A percentile compares a stretch with the other conserved stretches of the same genome.
phyloP scores from a whole-genome alignment of 2,329 filamentous ascomycete genomes.

The Dactylellina drechsleri region DNA sequence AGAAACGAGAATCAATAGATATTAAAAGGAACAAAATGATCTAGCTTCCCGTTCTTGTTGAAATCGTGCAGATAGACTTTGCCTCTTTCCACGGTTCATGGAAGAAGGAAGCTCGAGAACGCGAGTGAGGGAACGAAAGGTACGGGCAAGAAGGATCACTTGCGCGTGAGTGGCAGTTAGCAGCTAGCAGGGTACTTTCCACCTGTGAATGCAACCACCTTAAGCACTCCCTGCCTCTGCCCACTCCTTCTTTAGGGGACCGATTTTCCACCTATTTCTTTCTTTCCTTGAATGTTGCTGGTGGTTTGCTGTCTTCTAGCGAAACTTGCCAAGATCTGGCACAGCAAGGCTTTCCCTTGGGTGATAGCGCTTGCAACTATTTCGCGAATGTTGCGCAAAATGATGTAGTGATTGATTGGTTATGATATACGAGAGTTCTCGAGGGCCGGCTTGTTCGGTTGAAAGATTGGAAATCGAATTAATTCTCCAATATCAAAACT shows the following conservation, averaged over 20 bases:
- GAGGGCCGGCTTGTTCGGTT: constrained; percentile 19
- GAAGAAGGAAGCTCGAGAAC: constrained; percentile 29
- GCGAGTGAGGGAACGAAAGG: constrained; percentile 18
- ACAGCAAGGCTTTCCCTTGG: constrained; percentile 50
- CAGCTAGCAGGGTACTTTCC: constrained; percentile 53
- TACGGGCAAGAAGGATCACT: constrained; percentile 33
- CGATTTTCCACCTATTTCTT: constrained; percentile 40
- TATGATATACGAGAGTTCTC: constrained; percentile 49
- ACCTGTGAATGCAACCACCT: constrained; percentile 52
- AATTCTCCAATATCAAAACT: constrained; percentile 16
- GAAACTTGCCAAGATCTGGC: constrained; percentile 43
- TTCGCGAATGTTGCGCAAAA: constrained; percentile 55
- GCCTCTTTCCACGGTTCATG: constrained; percentile 24
- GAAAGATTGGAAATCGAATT: constrained; percentile 3
- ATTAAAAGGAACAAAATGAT: constrained; percentile 40
- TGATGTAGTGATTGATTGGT: background rate
- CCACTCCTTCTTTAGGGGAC: constrained; percentile 25
- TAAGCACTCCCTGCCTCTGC: constrained; percentile 49
- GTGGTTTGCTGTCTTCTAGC: constrained; percentile 53
- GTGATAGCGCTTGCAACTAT: constrained; percentile 40
- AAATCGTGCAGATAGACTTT: constrained; percentile 51
- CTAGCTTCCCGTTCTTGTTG: constrained; percentile 48
- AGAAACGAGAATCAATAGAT: constrained; percentile 29
- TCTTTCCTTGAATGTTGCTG: constrained; percentile 9
- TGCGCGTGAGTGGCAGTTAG: constrained; percentile 48